Percentiles rank a stretch among this genome's conserved stretches.
These are phyloP conservation scores for Hygrocybe punicea DNA, from an alignment of 768 basidiomycete species.

Conservation along the genomic window DNA sequence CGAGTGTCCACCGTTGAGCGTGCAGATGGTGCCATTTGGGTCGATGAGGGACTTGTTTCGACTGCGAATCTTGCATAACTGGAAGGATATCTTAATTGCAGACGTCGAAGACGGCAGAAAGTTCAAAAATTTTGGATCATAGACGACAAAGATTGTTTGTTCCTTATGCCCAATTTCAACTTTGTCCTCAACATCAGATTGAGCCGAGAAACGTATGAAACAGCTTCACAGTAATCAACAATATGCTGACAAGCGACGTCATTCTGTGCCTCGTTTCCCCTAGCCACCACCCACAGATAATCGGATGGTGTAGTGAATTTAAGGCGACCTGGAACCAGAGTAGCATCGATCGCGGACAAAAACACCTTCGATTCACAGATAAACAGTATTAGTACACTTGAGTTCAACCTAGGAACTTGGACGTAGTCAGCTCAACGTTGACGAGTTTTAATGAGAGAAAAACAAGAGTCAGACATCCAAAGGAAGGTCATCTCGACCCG, in stretches of 20 bases:
- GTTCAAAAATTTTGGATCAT: too few relatives aligned
- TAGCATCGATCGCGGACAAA: background rate
- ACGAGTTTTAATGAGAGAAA: background rate
- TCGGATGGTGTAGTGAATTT: slow-evolving; percentile 2
- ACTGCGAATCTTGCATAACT: slow-evolving; percentile 1
- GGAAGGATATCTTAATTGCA: background rate
- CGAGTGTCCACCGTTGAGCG: slow-evolving; percentile 28
- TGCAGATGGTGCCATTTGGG: slow-evolving; percentile 36
- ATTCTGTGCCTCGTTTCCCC: slow-evolving; percentile 1
- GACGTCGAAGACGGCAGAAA: background rate
- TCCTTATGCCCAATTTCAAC: too few relatives aligned
- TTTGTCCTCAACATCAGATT: too few relatives aligned
- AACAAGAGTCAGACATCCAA: slow-evolving; percentile 76
- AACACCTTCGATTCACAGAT: background rate
- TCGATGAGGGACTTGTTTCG: slow-evolving; percentile 21
- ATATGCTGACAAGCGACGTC: background rate
- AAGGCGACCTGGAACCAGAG: background rate
- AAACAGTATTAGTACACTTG: background rate
- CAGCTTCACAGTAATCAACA: too few relatives aligned
- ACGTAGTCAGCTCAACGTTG: background rate
- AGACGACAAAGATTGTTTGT: too few relatives aligned
- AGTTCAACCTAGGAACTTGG: background rate
- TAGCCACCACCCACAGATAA: background rate
- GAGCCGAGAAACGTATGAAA: too few relatives aligned
- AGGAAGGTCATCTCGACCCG: slow-evolving; percentile 73